These are phyloP conservation scores for Actinomucor elegans DNA, from an alignment of 371 early-diverging fungal species.

Conservation along the genomic window DNA sequence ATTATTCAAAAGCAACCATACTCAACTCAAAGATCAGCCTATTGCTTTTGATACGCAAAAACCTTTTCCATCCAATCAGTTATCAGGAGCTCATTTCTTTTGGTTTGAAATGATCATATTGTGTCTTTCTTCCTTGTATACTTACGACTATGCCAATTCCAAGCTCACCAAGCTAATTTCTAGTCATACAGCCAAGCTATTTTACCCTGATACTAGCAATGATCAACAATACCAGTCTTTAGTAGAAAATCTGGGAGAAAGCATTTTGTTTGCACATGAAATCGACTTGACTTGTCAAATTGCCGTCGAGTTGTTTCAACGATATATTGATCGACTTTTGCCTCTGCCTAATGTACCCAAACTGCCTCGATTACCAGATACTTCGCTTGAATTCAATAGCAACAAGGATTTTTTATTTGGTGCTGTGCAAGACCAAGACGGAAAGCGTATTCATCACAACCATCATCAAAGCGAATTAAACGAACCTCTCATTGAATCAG, in stretches of 20 bases:
- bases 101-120: conserved; percentile 55
- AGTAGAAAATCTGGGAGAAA: conserved; percentile 22
- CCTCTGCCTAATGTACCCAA: conserved; percentile 15
- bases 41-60: background rate
- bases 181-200: background rate
- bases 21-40: background rate
- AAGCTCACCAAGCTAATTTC: conserved; percentile 34
- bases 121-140: conserved; percentile 53
- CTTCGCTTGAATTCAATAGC: conserved; percentile 4
- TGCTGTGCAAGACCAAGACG: background rate
- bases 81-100: conserved; percentile 32
- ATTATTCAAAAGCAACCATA: conserved; percentile 21
- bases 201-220: background rate
- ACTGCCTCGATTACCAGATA: conserved; percentile 21
- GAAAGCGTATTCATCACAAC: background rate
- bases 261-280: conserved; percentile 28
- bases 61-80: background rate
- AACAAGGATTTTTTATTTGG: conserved; percentile 26
- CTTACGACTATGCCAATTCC: conserved; percentile 54
- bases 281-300: conserved; percentile 39
- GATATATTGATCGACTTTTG: conserved; percentile 17
- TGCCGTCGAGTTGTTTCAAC: conserved; percentile 30
- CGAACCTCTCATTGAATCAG: background rate
- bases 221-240: conserved; percentile 10
- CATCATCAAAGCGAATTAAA: background rate